These are phyloP conservation scores for Neonectria coccinea DNA, from an alignment of 2,329 filamentous ascomycete species.

Conservation along the genomic window DNA sequence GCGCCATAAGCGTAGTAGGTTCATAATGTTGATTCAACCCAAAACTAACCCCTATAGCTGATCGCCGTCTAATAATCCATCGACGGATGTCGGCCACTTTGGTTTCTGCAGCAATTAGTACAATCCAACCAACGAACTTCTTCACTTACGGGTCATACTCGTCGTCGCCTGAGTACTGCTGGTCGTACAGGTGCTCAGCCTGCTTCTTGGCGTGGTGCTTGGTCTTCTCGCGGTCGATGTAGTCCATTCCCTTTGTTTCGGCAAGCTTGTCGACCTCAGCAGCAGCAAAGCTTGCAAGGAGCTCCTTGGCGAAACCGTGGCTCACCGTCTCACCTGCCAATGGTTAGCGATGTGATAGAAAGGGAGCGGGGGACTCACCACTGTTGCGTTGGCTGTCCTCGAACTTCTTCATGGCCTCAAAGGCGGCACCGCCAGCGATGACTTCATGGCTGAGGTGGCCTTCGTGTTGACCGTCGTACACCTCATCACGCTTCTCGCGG, in stretches of 20 bases:
- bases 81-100: constrained; percentile 40
- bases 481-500: constrained; percentile 51
- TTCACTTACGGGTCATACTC: constrained; percentile 68
- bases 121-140: neutral
- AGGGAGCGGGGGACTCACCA: constrained; percentile 58
- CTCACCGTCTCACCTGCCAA: constrained; percentile 65
- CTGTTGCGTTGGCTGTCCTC: constrained; percentile 79
- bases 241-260: constrained; percentile 76
- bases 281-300: constrained; percentile 77
- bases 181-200: constrained; percentile 70
- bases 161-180: constrained; percentile 58
- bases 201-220: constrained; percentile 69
- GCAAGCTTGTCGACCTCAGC: constrained; percentile 81
- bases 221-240: constrained; percentile 67
- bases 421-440: constrained; percentile 79
- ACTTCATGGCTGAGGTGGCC: constrained; percentile 78
- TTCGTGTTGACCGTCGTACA: constrained; percentile 64
- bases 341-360: neutral
- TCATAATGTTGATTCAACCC: neutral
- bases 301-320: constrained; percentile 82
- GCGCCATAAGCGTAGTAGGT: neutral
- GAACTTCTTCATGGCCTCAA: constrained; percentile 83
- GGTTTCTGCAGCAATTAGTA: constrained; percentile 28
- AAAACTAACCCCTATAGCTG: neutral
- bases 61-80: constrained; percentile 45